Evolutionary conservation across 768 basidiomycete species (phyloP).

Genomic region (Leccinum imitatum): DNA sequence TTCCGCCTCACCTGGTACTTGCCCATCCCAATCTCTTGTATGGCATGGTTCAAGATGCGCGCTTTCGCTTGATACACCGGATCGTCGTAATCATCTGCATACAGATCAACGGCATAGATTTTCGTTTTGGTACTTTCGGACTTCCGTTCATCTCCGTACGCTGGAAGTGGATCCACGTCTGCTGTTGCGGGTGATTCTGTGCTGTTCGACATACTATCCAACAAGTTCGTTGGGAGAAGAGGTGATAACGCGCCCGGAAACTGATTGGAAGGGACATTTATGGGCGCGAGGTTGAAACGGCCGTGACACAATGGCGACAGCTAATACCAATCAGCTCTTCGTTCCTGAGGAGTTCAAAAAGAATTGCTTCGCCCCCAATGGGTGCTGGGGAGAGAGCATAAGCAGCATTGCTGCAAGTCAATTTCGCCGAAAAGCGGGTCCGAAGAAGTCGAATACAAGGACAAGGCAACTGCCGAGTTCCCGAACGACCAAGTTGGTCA

Average conservation of each 20-base stretch:
- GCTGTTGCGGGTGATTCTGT: no score
- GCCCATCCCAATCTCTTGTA: conserved; percentile 58
- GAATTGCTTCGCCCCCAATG: no score
- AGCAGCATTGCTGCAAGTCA: no score
- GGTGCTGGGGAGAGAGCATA: no score
- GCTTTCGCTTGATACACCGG: conserved; percentile 53
- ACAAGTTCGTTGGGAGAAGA: not conserved
- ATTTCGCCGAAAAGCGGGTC: conserved; percentile 76
- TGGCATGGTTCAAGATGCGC: conserved; percentile 42
- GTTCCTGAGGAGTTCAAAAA: no score
- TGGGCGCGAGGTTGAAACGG: not conserved
- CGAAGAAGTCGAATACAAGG: conserved; percentile 53
- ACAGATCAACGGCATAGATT: conserved; percentile 24
- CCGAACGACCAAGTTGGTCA: conserved; percentile 91
- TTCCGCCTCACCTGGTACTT: conserved; percentile 43
- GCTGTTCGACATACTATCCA: conserved; percentile 3
- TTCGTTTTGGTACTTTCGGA: not conserved
- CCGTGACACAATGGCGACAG: no score
- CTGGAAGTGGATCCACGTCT: not conserved
- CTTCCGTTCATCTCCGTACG: not conserved
- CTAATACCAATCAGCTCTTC: not conserved
- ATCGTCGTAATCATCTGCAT: conserved; percentile 39
- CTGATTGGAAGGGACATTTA: not conserved
- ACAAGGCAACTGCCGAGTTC: conserved; percentile 44
- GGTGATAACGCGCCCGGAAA: not conserved